Percentiles rank a stretch among this genome's conserved stretches.
These are phyloP conservation scores for Xylariales sp. DNA, from an alignment of 2,329 filamentous ascomycete genomes.

Conservation along the genomic window DNA sequence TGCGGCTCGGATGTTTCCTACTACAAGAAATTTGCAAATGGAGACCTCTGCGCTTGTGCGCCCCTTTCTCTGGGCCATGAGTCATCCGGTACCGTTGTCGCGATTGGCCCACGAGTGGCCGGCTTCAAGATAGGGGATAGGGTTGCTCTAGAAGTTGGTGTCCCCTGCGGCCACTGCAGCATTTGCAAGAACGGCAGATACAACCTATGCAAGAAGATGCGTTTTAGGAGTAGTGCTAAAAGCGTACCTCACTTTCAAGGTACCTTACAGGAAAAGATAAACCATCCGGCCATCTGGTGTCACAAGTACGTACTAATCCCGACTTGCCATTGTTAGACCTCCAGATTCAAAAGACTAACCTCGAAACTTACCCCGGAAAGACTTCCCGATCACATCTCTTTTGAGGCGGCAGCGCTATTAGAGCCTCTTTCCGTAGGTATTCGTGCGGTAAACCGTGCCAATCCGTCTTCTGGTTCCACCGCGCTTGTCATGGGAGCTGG, in stretches of 20 bases:
- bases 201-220: constrained; percentile 71
- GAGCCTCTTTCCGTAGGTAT: constrained; percentile 72
- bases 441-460: constrained; percentile 69
- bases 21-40: constrained; percentile 79
- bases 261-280: constrained; percentile 71
- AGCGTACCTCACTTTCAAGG: constrained; percentile 73
- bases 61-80: constrained; percentile 75
- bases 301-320: constrained; percentile 61
- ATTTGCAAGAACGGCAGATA: constrained; percentile 65
- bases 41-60: constrained; percentile 73
- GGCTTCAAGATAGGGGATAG: constrained; percentile 67
- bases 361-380: constrained; percentile 50
- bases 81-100: constrained; percentile 68
- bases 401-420: constrained; percentile 69
- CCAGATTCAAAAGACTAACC: background rate
- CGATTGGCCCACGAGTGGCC: constrained; percentile 63
- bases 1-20: constrained; percentile 78
- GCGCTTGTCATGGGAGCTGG: constrained; percentile 74
- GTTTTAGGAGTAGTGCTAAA: constrained; percentile 71
- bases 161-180: constrained; percentile 53
- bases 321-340: constrained; percentile 18
- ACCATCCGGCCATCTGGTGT: constrained; percentile 71
- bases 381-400: constrained; percentile 69
- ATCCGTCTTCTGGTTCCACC: constrained; percentile 63
- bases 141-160: constrained; percentile 59